Percentiles rank a stretch among this genome's conserved stretches.
phyloP scores from a whole-genome alignment of 2,329 filamentous ascomycete species.

The Decorospora gaudefroyi region DNA sequence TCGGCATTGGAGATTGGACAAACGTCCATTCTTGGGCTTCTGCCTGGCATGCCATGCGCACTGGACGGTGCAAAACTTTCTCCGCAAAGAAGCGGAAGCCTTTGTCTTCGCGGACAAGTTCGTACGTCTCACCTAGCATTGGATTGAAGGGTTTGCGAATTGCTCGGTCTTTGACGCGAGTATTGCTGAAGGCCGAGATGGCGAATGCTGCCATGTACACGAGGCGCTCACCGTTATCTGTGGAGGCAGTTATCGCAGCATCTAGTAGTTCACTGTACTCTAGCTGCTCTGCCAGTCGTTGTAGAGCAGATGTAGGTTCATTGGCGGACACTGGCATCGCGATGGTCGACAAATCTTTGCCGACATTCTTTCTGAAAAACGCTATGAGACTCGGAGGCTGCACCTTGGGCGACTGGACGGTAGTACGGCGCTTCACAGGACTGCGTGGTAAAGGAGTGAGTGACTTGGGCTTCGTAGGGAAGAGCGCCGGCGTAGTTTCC shows the following conservation, averaged over 20 bases:
- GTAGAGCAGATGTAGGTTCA: constrained; percentile 85
- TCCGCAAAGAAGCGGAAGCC: constrained; percentile 93
- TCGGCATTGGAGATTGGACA: constrained; percentile 81
- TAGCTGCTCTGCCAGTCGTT: constrained; percentile 85
- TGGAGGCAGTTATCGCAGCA: constrained; percentile 57
- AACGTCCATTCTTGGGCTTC: constrained; percentile 86
- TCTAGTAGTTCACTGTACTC: constrained; percentile 90
- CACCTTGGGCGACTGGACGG: constrained; percentile 73
- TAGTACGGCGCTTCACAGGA: constrained; percentile 68
- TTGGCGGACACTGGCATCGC: constrained; percentile 98
- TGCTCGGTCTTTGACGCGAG: constrained; percentile 83
- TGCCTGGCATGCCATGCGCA: constrained; percentile 90
- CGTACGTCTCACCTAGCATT: constrained; percentile 92
- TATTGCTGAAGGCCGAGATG: constrained; percentile 80
- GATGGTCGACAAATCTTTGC: constrained; percentile 94
- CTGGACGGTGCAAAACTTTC: constrained; percentile 90
- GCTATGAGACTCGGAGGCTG: constrained; percentile 88
- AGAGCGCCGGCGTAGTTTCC: constrained; percentile 58
- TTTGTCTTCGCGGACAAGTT: constrained; percentile 83
- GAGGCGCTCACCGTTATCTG: constrained; percentile 70
- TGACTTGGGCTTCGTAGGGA: constrained; percentile 75
- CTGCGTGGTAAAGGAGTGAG: constrained; percentile 77
- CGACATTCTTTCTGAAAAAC: constrained; percentile 95
- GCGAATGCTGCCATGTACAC: constrained; percentile 90
- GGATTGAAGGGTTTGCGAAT: constrained; percentile 98